Conservation (phyloP, 768 basidiomycete species). For the Mycena venus region DNA sequence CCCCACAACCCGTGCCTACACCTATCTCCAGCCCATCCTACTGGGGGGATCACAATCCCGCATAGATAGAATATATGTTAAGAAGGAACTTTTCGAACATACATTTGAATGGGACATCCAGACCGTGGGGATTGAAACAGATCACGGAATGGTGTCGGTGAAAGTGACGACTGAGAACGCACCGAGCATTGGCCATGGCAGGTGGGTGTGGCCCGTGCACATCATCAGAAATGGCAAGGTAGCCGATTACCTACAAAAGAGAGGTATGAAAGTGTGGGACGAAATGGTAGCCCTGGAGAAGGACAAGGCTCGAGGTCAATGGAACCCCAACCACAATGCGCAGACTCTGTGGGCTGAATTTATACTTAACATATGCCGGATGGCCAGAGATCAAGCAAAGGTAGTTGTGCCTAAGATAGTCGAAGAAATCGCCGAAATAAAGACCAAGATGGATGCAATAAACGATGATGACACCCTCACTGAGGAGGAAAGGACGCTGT, state of each 20-base stretch:
- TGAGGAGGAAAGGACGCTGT: no score
- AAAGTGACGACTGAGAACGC: conserved; percentile 30
- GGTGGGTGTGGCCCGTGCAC: conserved; percentile 38
- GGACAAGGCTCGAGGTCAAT: no score
- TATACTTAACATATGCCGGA: no score
- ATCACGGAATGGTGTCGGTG: conserved; percentile 48
- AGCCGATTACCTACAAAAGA: background rate
- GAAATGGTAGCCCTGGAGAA: no score
- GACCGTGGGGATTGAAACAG: conserved; percentile 35
- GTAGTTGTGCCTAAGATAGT: no score
- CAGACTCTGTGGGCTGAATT: no score
- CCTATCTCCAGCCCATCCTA: conserved; percentile 31
- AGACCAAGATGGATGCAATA: no score
- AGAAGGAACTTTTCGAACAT: background rate
- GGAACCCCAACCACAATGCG: no score
- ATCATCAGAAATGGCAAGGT: conserved; percentile 33
- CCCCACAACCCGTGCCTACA: conserved; percentile 39
- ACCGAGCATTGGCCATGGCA: conserved; percentile 47
- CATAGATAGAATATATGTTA: conserved; percentile 53
- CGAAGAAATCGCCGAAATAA: no score
- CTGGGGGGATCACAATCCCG: conserved; percentile 40
- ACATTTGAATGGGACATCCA: conserved; percentile 42
- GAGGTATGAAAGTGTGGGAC: background rate
- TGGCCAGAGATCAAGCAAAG: no score
- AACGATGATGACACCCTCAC: no score